Evolutionary conservation across 768 basidiomycete species (phyloP), one percentile per base, ranked within the genome.

Genomic region (Lepiota brunneoincarnata): DNA sequence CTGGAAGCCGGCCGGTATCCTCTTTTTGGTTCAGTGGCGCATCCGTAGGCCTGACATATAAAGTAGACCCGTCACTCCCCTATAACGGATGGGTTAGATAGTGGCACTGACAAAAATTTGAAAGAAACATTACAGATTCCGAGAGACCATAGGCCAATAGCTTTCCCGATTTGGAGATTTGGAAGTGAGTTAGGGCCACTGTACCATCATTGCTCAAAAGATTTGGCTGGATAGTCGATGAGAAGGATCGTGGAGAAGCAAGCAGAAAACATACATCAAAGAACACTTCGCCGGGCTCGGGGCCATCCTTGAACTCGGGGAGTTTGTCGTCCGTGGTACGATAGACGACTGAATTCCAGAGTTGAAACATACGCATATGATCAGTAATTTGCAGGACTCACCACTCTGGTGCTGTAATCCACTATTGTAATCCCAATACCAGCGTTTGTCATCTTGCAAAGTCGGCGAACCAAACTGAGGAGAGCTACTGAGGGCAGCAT

Each of bases 361-460:
- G 36, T 31, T 45, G 37, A 43, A 51, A 52, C 37, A 45, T 55
- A 52, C 46, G 42, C 9, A 23, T 6, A 6, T n/a, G 41, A n/a
- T 15, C 24, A 18, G 17, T 23, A 18, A 28, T 18, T n/a, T 2
- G 18, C 1, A 35, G 28, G 34, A n/a, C 51, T 26, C 55, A 77
- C 76, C 69, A 51, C 80, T 73, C 63, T 91, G 89, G 1, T 86
- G 75, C 58, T 90, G 84, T 23, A 92, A 76, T 26, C 90, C 91
- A 49, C 80, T 83, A 69, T 93, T 91, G 63, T 86, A 80, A 62
- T 78, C 80, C 87, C 89, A 90, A 61, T 93, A 93, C 85, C 88
- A 93, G 45, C 78, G 79, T 14, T 76, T 79, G 60, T 91, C 88
- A 12, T 83, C 73, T 56, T 81, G 79, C 49, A 87, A 58, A 11